Base-by-base conservation (phyloP, 495 filamentous ascomycete genomes). In the Glarea lozoyensis region DNA sequence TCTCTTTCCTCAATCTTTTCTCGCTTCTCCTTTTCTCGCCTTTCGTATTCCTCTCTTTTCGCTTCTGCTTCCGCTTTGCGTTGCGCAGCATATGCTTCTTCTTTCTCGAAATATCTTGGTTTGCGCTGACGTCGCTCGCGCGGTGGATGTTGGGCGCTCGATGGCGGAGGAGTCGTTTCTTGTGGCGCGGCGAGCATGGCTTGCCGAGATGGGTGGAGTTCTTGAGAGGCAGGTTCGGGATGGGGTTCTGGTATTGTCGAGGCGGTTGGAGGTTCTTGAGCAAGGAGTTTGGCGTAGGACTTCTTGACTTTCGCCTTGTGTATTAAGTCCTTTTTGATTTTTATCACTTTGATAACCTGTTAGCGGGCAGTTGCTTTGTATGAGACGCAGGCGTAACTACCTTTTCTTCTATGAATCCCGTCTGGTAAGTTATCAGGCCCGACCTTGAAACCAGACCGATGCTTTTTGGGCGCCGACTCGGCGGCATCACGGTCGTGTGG, bases 241-340 rank as follows among this genome's bases (percentile, higher is more conserved):
- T 40, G n/a, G 21, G 31, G 31, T 7, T 33, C n/a, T 11, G 34
- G 24, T 16, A 24, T 33, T 13, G 24, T 36, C 4, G 50, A 29
- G 42, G 37, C 32, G 17, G 37, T 3, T 31, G 39, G 17, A 6
- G 45, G 43, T 21, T 60, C 52, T 42, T 71, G 67, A 31, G 76
- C 77, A 59, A 88, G 86, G 43, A 94, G 65, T 62, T 95, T 98
- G 52, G 80, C 84, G 60, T 94, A 96, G 32, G 84, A 72, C 62
- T 94, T 95, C 62, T 88, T 94, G 36, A 94, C 72, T 62, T 95
- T 94, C 52, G 90, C 89, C 62, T 89, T 93, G 58, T 86, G 76
- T 59, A 98, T 95, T 37, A 98, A 68, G 49, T 85, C 76, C 42
- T 80, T 70, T 60, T 97, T 97, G 55, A 96, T 92, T 63, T 93